phyloP scores from a whole-genome alignment of 2,329 filamentous ascomycete genomes.

The Aaosphaeria pasadenensis region DNA sequence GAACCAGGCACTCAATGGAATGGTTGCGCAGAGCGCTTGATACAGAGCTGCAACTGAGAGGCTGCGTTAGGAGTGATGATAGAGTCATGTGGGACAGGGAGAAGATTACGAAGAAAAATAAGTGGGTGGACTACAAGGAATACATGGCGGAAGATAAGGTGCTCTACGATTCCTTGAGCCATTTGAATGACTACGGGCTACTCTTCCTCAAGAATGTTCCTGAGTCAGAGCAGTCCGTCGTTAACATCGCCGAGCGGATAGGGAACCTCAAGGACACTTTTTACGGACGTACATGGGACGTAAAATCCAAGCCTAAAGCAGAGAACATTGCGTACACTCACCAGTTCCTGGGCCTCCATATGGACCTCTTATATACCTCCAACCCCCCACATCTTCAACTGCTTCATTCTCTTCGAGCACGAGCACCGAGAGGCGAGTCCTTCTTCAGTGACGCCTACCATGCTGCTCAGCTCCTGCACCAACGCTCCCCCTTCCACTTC shows the following conservation, averaged over 20 bases:
- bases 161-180: slow-evolving; percentile 61
- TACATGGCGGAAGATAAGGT: slow-evolving; percentile 63
- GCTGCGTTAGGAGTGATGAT: slow-evolving; percentile 33
- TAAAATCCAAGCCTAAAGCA: slow-evolving; percentile 74
- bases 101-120: slow-evolving; percentile 47
- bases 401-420: slow-evolving; percentile 84
- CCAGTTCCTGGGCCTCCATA: slow-evolving; percentile 79
- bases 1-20: slow-evolving; percentile 38
- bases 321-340: slow-evolving; percentile 90
- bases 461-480: slow-evolving; percentile 49
- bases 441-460: slow-evolving; percentile 76
- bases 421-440: slow-evolving; percentile 75
- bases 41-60: slow-evolving; percentile 27
- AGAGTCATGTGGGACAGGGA: slow-evolving; percentile 47
- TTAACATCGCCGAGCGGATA: slow-evolving; percentile 67
- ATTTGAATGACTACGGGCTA: slow-evolving; percentile 66
- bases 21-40: slow-evolving; percentile 29
- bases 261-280: slow-evolving; percentile 82
- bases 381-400: slow-evolving; percentile 80
- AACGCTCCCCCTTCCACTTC: slow-evolving; percentile 24
- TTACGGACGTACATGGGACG: slow-evolving; percentile 89
- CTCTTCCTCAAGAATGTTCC: slow-evolving; percentile 77
- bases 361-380: slow-evolving; percentile 85
- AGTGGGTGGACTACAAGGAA: slow-evolving; percentile 64
- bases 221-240: slow-evolving; percentile 62